Conservation (phyloP, 495 filamentous ascomycete genomes). For the Hypoxylon lenormandii region DNA sequence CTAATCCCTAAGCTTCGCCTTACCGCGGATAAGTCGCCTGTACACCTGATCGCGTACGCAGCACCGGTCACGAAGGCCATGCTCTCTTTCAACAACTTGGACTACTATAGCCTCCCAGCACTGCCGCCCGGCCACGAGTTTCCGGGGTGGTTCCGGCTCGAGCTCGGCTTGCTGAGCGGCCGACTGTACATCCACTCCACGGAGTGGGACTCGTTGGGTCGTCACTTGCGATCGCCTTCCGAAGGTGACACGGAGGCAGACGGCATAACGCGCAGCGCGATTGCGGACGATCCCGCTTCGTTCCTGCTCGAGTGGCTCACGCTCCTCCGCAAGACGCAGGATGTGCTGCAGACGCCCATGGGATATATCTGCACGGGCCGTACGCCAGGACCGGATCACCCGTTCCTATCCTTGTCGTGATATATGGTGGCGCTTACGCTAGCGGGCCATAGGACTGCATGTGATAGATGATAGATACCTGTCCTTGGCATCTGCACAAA, state of each 20-base stretch:
- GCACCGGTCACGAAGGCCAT: constrained; percentile 66
- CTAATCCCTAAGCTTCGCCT: constrained; percentile 58
- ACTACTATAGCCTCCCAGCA: constrained; percentile 62
- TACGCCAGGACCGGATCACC: constrained; percentile 51
- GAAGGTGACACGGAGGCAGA: constrained; percentile 21
- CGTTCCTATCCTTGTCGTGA: constrained; percentile 49
- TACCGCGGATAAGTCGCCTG: not conserved
- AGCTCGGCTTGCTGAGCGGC: constrained; percentile 68
- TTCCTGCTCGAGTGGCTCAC: constrained; percentile 67
- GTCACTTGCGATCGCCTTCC: constrained; percentile 4
- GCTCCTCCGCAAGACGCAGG: constrained; percentile 63
- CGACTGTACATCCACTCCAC: constrained; percentile 66
- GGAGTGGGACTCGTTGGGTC: constrained; percentile 46
- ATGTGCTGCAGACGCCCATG: constrained; percentile 68
- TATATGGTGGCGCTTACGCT: not conserved
- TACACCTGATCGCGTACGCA: constrained; percentile 64
- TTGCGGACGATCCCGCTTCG: constrained; percentile 48
- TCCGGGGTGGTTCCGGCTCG: constrained; percentile 62
- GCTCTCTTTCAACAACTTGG: constrained; percentile 64
- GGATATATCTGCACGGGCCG: constrained; percentile 65
- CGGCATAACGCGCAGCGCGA: constrained; percentile 2
- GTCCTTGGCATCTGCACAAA: too few relatives aligned
- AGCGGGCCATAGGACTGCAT: not conserved
- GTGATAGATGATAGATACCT: not conserved
- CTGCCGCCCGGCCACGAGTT: constrained; percentile 53